A percentile compares a stretch with the other conserved stretches of the same genome.
These are phyloP conservation scores for Solanum arcanum DNA, from an alignment of 257 asterid genomes.

Conservation along the genomic window DNA sequence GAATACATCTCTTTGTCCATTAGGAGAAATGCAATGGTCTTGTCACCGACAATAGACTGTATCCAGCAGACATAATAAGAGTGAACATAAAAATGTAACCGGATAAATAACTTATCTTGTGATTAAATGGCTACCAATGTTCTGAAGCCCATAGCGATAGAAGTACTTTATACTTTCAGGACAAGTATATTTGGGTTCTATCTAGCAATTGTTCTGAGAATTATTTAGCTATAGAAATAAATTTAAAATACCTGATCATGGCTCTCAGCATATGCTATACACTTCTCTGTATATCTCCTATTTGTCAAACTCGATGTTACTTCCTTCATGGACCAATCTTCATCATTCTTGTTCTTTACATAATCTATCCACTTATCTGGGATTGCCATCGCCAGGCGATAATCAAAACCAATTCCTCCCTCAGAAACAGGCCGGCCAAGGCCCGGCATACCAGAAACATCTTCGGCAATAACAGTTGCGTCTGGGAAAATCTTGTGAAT, in stretches of 20 bases:
- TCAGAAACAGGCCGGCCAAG: constrained; percentile 71
- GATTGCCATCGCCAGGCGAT: constrained; percentile 93
- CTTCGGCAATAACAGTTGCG: constrained; percentile 89
- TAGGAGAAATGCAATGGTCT: constrained; percentile 74
- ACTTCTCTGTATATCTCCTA: constrained; percentile 85
- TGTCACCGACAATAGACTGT: constrained; percentile 94
- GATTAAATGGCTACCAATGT: not conserved
- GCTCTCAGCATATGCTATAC: constrained; percentile 96
- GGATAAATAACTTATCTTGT: not conserved
- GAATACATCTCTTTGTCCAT: constrained; percentile 97
- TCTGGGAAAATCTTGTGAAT: constrained; percentile 69
- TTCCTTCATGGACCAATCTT: constrained; percentile 82
- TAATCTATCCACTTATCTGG: constrained; percentile 97
- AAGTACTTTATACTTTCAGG: not conserved
- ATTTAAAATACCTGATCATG: constrained; percentile 74
- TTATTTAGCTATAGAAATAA: not conserved
- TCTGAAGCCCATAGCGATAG: not conserved
- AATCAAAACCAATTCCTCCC: constrained; percentile 93
- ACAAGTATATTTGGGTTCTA: not conserved
- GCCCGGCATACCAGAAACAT: constrained; percentile 98
- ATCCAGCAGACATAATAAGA: constrained; percentile 7
- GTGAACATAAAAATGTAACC: not conserved
- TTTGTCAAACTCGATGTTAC: constrained; percentile 75
- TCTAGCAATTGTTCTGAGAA: not conserved
- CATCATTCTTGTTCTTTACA: constrained; percentile 69